Base-by-base conservation (phyloP, 768 basidiomycete genomes). In the Daedalea quercina region DNA sequence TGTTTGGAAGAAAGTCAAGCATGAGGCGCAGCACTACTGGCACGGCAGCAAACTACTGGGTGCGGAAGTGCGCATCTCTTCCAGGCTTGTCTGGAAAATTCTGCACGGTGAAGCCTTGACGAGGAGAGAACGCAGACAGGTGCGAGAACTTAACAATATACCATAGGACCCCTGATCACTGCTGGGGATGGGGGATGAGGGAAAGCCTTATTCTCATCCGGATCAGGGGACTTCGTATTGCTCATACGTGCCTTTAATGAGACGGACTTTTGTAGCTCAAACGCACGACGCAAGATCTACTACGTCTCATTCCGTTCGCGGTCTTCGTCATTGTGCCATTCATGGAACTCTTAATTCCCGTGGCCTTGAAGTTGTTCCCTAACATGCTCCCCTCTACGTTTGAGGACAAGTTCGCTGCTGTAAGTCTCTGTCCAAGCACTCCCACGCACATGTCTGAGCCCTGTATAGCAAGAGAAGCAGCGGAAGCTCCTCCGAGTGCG, bases 321-420 rank as follows among this genome's bases (percentile, higher is more conserved):
- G 92, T 92, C 47, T 97, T 99, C 72, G 66, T 98, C 57, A 76
- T 96, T 61, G 91, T 99, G 2, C 96, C 96, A 1, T 98, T 98
- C 77, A 98, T 98, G 95, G 96, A 98, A 66, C 67, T 99, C 17
- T 77, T 99, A 3, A 81, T 99, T 2, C 96, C 96, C 1, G 91
- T 99, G 37, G 94, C 94, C 0, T 78, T 99, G 59, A 96, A 95
- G 68, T 71, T 99, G 42, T 99, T 99, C 79, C 96, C 96, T 13
- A 97, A 90, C 69, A 98, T 98, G 93, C 81, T 99, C 4, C 96
- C 96, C 0, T 94, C 91, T 0, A 99, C 96, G 0, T 98, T 99
- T 57, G 94, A 98, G 66, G 95, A 97, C 74, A 94, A 95, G 69
- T 96, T 85, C 63, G 86, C 93, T 40, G 92, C 91, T 50, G 94